Evolutionary conservation across 768 basidiomycete species (phyloP).

Genomic region (Myochromella boudieri): DNA sequence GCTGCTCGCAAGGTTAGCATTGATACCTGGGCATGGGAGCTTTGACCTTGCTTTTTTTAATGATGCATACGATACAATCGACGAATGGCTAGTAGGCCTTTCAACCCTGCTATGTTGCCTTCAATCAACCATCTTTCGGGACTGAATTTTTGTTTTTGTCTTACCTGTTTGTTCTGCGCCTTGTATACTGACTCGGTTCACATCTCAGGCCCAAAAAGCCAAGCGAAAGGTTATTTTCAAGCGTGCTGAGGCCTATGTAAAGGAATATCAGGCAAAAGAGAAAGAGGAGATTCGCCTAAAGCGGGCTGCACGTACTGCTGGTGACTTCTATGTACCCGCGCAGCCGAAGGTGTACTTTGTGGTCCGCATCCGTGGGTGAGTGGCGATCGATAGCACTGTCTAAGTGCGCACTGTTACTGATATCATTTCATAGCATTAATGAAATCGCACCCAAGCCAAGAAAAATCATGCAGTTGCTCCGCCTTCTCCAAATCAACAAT

Average conservation of each 20-base stretch:
- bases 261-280: conserved; percentile 93
- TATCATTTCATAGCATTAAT: conserved; percentile 76
- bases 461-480: conserved; percentile 98
- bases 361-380: conserved; percentile 93
- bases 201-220: conserved; percentile 72
- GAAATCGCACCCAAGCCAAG: conserved; percentile 99
- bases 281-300: conserved; percentile 95
- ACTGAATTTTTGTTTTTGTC: conserved; percentile 46
- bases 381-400: conserved; percentile 18
- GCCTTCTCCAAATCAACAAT: conserved; percentile 99
- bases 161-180: background rate
- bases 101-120: conserved; percentile 66
- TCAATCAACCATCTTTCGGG: conserved; percentile 95
- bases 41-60: conserved; percentile 24
- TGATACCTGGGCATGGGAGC: conserved; percentile 11
- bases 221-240: conserved; percentile 99
- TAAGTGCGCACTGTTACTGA: background rate
- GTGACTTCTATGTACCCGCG: conserved; percentile 97
- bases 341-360: conserved; percentile 98
- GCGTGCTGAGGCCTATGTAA: conserved; percentile 96
- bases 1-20: conserved; percentile 85
- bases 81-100: conserved; percentile 72
- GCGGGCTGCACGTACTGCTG: conserved; percentile 86
- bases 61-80: conserved; percentile 86
- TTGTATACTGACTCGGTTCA: conserved; percentile 9